Base-by-base conservation (phyloP, 768 basidiomycete genomes). In the Pisolithus sp. region DNA sequence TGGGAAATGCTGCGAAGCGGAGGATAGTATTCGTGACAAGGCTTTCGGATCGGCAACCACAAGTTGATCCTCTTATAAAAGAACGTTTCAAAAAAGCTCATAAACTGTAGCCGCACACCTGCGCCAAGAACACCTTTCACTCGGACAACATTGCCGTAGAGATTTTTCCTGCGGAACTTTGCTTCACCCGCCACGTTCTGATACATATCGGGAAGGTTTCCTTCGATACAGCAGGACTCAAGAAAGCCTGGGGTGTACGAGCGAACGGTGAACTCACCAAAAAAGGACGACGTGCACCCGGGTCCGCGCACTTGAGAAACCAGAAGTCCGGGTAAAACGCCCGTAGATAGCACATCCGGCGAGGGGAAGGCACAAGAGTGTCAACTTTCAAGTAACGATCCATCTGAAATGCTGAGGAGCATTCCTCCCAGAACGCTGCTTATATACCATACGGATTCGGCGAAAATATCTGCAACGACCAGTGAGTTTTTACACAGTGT, bases 41-140 rank as follows among this genome's bases (percentile, higher is more conserved):
- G 76, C 77, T 55, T 80, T 79, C 5, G 76, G 71, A 59, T 80
- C 78, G 5, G 74, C 63, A 4, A 79, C 56, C 31, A 77, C 58
- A 17, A 79, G 71, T 24, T 71, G 66, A 50, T 78, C 71, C 55
- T 70, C 71, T 77, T 77, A 49, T 15, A 37, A 21, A 46, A 20
- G 56, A 53, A 18, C 26, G 34, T n/a, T 36, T n/a, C n/a, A 45
- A 23, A 5, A 5, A 30, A 17, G 7, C 7, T 18, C 26, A 44
- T 50, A 38, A 8, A 15, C 12, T 10, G 3, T 8, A n/a, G 13
- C 17, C 7, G 23, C 12, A n/a, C 8, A 50, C 67, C 38, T 46
- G 55, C 66, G 28, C 67, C 62, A 39, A 69, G 57, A 12, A 61
- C 34, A 2, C 55, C 52, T 50, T 66, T 68, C 53, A 68, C 56